A percentile compares a stretch with the other conserved stretches of the same genome.
phyloP scores from a whole-genome alignment of 2,329 filamentous ascomycete species.

The Cytospora piceicola region DNA sequence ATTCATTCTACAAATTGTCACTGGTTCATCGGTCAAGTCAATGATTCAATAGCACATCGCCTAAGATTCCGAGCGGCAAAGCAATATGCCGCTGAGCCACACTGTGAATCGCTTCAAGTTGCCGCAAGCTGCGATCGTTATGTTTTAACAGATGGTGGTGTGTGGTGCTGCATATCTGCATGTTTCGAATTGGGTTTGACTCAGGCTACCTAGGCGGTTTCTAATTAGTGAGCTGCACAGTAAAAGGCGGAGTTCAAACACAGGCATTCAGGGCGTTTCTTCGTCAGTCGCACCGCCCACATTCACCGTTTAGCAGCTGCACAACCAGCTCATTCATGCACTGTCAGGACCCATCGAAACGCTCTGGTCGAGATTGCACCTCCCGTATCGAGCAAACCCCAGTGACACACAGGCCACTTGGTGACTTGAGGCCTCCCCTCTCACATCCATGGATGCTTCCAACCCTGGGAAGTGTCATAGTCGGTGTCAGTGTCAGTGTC shows the following conservation, averaged over 20 bases:
- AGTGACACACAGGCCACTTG: slow-evolving; percentile 10
- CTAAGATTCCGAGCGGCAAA: slow-evolving; percentile 2
- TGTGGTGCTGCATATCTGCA: background rate
- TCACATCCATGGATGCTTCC: background rate
- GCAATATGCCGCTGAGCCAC: slow-evolving; percentile 11
- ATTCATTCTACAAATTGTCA: background rate
- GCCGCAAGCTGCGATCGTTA: slow-evolving; percentile 18
- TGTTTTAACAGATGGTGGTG: background rate
- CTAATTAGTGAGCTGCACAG: slow-evolving; percentile 1
- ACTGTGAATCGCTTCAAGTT: slow-evolving; percentile 12
- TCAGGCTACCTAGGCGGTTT: background rate
- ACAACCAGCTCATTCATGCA: slow-evolving; percentile 26
- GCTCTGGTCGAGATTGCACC: background rate
- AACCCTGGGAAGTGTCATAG: too few relatives aligned
- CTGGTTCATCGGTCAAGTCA: too few relatives aligned
- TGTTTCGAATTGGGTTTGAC: background rate
- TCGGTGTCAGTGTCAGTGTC: too few relatives aligned
- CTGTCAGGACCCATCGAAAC: background rate
- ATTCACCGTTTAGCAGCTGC: slow-evolving; percentile 20
- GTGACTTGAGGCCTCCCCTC: slow-evolving; percentile 27
- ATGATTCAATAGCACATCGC: background rate
- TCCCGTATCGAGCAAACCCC: slow-evolving; percentile 3
- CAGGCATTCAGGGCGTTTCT: background rate
- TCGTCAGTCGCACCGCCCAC: slow-evolving; percentile 20
- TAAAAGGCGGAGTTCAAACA: slow-evolving; percentile 9